Base-by-base conservation (phyloP, 169 alveolate genomes). In the Eimeria acervulina region DNA sequence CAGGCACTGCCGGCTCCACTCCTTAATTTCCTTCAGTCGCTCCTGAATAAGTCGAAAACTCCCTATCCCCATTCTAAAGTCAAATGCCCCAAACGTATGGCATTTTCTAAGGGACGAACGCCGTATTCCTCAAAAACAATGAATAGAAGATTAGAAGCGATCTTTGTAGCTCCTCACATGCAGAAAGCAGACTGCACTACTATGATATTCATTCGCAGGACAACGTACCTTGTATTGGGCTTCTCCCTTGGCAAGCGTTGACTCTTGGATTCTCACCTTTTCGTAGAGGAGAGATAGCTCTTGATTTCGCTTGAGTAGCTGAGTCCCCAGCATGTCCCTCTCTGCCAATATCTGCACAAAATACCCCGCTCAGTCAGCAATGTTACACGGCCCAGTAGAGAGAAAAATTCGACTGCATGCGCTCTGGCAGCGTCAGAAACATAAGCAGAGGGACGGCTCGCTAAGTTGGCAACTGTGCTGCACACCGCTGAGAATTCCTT, bases 211-310 rank as follows among this genome's bases (percentile, higher is more conserved):
- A 47, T 26, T 21, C 33, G 33, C 26, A 13, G 23, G 33, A 21
- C 17, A 7, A 55, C 95, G 19, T 38, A 94, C 96, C 78, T 90
- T 90, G 89, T 93, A 95, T 93, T 96, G 97, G 61, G 97, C 97
- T 92, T 98, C 99, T n/a, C 99, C 99, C 96, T 97, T 97, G 81
- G 98, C 98, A 85, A 98, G 96, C 31, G 99, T 98, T 59, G 98
- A 97, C 96, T 98, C 98, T 83, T 98, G 97, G 66, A 98, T 98
- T 97, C 98, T 98, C 78, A 98, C 98, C 97, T 98, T 98, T 97
- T 98, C 99, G 96, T 98, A 98, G 38, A 98, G 98, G 5, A 98
- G 97, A 2, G 99, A 98, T n/a, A 98, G 96, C 96, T 98, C 99
- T 95, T 98, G 99, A 84, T 98, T 98, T 93, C 99, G 98, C 93